phyloP scores from a whole-genome alignment of 2,329 filamentous ascomycete species.

The Calonectria pauciramosa region DNA sequence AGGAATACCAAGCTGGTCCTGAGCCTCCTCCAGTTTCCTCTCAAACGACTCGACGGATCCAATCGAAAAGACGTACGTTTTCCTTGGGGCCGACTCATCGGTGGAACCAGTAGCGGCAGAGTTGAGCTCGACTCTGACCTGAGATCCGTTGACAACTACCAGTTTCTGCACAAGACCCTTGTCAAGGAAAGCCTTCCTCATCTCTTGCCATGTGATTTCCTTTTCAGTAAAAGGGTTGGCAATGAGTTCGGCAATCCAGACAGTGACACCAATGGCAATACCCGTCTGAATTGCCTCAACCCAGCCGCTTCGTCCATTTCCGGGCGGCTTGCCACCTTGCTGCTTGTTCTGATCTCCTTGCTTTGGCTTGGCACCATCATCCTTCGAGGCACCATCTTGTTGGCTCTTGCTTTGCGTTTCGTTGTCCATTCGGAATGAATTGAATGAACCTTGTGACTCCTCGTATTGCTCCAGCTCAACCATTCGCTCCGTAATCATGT shows the following conservation, averaged over 20 bases:
- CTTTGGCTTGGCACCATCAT: conserved; percentile 41
- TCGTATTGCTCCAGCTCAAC: conserved; percentile 47
- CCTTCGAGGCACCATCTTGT: conserved; percentile 30
- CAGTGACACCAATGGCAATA: conserved; percentile 66
- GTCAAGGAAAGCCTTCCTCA: conserved; percentile 92
- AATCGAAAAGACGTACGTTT: conserved; percentile 89
- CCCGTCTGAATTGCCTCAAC: conserved; percentile 52
- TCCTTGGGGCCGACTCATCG: conserved; percentile 44
- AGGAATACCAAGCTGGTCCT: conserved; percentile 89
- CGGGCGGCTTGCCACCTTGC: conserved; percentile 53
- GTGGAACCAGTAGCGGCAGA: conserved; percentile 69
- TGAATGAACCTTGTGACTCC: conserved; percentile 35
- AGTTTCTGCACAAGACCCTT: conserved; percentile 97
- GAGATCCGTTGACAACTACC: conserved; percentile 78
- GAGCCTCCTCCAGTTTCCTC: conserved; percentile 86
- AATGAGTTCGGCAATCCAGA: conserved; percentile 59
- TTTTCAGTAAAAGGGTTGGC: conserved; percentile 60
- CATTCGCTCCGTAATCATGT: conserved; percentile 53
- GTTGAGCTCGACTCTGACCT: conserved; percentile 85
- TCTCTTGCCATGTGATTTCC: conserved; percentile 98
- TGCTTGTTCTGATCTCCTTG: conserved; percentile 47
- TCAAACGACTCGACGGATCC: conserved; percentile 96
- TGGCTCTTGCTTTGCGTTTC: conserved; percentile 36
- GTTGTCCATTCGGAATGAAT: conserved; percentile 31
- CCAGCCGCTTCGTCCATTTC: conserved; percentile 52